Evolutionary conservation across 192 early-diverging fungal species (phyloP), one percentile per base, ranked within the genome.

Genomic region (Gaertneriomyces semiglobifer): DNA sequence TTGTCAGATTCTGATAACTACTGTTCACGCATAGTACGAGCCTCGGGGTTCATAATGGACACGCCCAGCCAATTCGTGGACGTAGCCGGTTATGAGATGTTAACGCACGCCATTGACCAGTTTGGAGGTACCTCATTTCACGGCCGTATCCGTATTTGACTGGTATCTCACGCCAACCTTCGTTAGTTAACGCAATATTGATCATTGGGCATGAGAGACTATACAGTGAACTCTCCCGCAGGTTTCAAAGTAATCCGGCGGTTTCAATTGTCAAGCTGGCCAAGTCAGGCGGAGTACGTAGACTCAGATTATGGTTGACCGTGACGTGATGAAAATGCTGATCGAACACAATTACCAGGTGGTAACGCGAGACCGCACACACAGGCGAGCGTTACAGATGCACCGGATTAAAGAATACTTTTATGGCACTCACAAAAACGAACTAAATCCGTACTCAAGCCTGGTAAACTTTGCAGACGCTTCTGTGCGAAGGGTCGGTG

Each of bases 161-260:
- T 33, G 0, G 25, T 33, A 33, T 33, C 25, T 33, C 25, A 33
- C 25, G 25, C 25, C 25, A 33, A 33, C 14, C 42, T 4, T 16
- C 8, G 9, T 18, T 60, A 81, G 92, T 94, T 16, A 89, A 88
- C 64, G 84, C 86, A n/a, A 79, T 99, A 25, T 74, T 96, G 42
- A 91, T 95, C 0, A 76, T 99, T 42, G 95, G 95, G 9, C 90
- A 96, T 67, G 96, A 99, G 69, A 86, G 96, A 60, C 80, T 99
- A 58, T 95, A 88, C 79, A 92, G 89, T 68, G 85, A 92, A 48
- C 83, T 96, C 65, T 76, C 69, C 5, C 66, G 81, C n/a, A 72
- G 85, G 40, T 81, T 82, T 45, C 81, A 77, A 63, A 71, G 81
- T 7, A 59, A 59, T 7, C 12, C 66, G 6, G 68, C 72, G 3